phyloP scores from a whole-genome alignment of 1,139 yeast genomes.

The Scheffersomyces parashehatae region DNA sequence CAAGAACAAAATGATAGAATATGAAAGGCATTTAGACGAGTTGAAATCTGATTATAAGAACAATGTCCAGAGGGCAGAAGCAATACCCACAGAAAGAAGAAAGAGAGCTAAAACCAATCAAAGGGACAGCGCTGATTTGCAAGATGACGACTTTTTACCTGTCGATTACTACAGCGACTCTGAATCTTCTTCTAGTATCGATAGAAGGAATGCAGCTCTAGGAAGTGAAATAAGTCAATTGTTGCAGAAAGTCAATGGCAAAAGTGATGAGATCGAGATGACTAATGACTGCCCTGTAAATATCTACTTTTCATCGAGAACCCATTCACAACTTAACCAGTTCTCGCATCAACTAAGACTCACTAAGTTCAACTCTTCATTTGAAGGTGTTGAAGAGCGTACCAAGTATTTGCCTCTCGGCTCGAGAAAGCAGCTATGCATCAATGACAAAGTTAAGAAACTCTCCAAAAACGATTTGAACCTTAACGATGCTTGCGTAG shows the following conservation, averaged over 20 bases:
- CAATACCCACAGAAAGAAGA: conserved; percentile 4
- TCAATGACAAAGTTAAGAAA: conserved; percentile 55
- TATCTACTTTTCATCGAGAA: conserved; percentile 72
- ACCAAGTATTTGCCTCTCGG: conserved; percentile 69
- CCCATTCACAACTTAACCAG: conserved; percentile 87
- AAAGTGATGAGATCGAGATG: conserved; percentile 10
- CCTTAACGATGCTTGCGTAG: conserved; percentile 82
- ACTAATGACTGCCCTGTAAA: conserved; percentile 45
- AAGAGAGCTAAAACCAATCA: conserved; percentile 1
- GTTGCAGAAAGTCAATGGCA: conserved; percentile 38
- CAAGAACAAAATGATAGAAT: conserved; percentile 34
- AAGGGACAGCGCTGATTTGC: conserved; percentile 1
- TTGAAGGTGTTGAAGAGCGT: conserved; percentile 39
- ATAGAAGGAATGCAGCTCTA: conserved; percentile 20
- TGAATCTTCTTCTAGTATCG: conserved; percentile 22
- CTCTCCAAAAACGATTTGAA: conserved; percentile 47
- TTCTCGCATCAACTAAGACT: conserved; percentile 71
- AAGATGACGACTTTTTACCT: conserved; percentile 36
- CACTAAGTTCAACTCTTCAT: conserved; percentile 66
- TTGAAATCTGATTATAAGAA: conserved; percentile 17
- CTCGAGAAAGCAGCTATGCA: conserved; percentile 84
- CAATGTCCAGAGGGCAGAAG: conserved; percentile 12
- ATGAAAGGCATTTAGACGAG: conserved; percentile 39
- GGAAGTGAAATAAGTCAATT: conserved; percentile 46
- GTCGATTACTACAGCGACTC: conserved; percentile 41